Percentiles rank a stretch among this genome's conserved stretches.
Evolutionary conservation across 768 basidiomycete genomes (phyloP).

Genomic region (Paxillus rubicundulus): DNA sequence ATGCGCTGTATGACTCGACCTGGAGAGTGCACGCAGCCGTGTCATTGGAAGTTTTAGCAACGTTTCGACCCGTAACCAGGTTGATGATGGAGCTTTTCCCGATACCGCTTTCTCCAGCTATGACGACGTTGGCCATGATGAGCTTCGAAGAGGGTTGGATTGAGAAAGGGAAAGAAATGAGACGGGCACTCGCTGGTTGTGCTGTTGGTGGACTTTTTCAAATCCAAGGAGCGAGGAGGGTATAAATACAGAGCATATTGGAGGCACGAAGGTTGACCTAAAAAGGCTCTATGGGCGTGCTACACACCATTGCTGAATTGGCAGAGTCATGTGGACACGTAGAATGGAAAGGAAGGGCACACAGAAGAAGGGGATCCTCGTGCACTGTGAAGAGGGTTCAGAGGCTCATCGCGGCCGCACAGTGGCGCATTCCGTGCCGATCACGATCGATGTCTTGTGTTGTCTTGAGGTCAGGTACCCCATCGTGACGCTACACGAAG

Average conservation of each 20-base stretch:
- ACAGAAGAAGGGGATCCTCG: no score
- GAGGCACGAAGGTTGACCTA: background rate
- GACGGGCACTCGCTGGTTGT: no score
- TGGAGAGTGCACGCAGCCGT: conserved; percentile 16
- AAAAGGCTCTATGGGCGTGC: background rate
- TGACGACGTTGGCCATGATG: conserved; percentile 18
- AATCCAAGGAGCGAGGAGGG: background rate
- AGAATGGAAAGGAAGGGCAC: background rate
- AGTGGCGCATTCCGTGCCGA: no score
- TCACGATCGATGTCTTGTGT: no score
- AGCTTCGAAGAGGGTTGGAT: conserved; percentile 6
- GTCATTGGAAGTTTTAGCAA: conserved; percentile 19
- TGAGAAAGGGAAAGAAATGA: background rate
- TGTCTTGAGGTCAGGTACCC: no score
- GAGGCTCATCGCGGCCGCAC: no score
- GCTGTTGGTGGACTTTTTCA: no score
- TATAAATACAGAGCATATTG: background rate
- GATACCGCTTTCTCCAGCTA: conserved; percentile 23
- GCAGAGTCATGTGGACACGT: background rate
- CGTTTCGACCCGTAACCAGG: conserved; percentile 9
- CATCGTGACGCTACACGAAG: no score
- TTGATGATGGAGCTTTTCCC: conserved; percentile 29
- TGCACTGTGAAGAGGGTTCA: no score
- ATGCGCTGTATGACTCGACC: conserved; percentile 5
- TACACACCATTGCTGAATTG: background rate